Base-by-base conservation (phyloP, 164 flowering plant genomes). In the Nymphaea thermarum region DNA sequence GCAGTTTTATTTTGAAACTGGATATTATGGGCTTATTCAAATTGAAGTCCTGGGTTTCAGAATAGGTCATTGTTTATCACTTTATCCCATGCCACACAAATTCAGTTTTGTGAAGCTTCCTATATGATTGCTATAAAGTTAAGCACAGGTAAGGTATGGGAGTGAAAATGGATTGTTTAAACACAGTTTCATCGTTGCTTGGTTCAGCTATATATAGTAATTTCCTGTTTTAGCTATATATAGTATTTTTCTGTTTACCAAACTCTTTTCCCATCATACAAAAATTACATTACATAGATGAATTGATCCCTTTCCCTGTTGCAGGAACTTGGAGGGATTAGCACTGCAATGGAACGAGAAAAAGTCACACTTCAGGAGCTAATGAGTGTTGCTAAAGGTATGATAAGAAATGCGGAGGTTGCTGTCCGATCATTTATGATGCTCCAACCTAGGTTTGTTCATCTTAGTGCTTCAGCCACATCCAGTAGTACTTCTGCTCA, bases 291-390 rank as follows among this genome's bases (percentile, higher is more conserved):
- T 55, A 55, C 16, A 55, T 16, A 8, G 16, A 8, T 55, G 60
- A 8, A 1, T 10, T 16, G 16, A 8, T 55, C 60, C 60, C 60
- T 55, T 62, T 3, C 7, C n/a, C 64, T 42, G 45, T 66, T 68
- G 11, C 75, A 95, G 99, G 99, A 92, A 74, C 96, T 95, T 81
- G 96, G 97, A 61, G 98, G 98, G 69, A 82, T 90, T 65, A 82
- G 82, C 75, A 83, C 90, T 57, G 68, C 86, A 17, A 82, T 87
- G 91, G 98, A 88, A 65, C 74, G 91, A 42, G 96, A 92, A 74
- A 90, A 85, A 75, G 81, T 82, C 68, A 61, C 78, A 68, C 77
- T 90, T 60, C 94, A 87, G 17, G 93, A 84, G 70, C 76, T 90
- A 66, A 89, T 90, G 94, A 67, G 78, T 67, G 83, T 76, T 67